These are phyloP conservation scores for Pseudotulostoma volvatum DNA, from an alignment of 495 filamentous ascomycete genomes.

Conservation along the genomic window DNA sequence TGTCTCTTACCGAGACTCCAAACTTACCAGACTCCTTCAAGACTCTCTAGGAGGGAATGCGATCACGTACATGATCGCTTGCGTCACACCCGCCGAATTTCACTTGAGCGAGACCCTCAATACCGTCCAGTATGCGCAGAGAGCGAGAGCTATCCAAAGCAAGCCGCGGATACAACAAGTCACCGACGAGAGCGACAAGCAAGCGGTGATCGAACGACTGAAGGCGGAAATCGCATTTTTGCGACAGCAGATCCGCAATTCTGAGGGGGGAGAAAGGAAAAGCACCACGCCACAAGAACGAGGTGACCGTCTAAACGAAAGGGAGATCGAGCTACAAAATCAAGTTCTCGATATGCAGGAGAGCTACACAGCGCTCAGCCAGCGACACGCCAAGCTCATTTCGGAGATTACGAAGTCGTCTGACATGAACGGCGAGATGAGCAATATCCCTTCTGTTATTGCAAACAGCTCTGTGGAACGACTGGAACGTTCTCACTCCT, in stretches of 20 bases:
- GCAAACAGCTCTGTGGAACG: conserved; percentile 75
- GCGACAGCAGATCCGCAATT: conserved; percentile 72
- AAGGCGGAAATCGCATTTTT: conserved; percentile 89
- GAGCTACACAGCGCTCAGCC: conserved; percentile 79
- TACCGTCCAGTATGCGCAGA: conserved; percentile 90
- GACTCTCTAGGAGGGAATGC: conserved; percentile 97
- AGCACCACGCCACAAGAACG: conserved; percentile 46
- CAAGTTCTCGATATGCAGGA: conserved; percentile 86
- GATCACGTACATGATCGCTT: conserved; percentile 99
- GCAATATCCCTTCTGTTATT: conserved; percentile 37
- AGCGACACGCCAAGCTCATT: conserved; percentile 87
- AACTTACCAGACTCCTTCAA: conserved; percentile 86
- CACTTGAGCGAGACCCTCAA: conserved; percentile 96
- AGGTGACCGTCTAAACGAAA: conserved; percentile 61
- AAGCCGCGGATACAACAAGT: conserved; percentile 91
- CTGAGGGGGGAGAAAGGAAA: conserved; percentile 48
- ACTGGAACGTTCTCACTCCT: conserved; percentile 83
- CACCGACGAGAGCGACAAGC: conserved; percentile 82
- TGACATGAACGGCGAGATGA: conserved; percentile 40
- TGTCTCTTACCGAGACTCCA: conserved; percentile 95
- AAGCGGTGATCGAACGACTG: conserved; percentile 82
- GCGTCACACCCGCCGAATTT: conserved; percentile 92
- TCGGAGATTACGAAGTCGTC: conserved; percentile 81
- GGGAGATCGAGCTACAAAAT: conserved; percentile 84
- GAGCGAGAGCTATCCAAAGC: conserved; percentile 91